A percentile compares a stretch with the other conserved stretches of the same genome.
These are phyloP conservation scores for Gossypium stocksii DNA, from an alignment of 345 rosid species.

Conservation along the genomic window DNA sequence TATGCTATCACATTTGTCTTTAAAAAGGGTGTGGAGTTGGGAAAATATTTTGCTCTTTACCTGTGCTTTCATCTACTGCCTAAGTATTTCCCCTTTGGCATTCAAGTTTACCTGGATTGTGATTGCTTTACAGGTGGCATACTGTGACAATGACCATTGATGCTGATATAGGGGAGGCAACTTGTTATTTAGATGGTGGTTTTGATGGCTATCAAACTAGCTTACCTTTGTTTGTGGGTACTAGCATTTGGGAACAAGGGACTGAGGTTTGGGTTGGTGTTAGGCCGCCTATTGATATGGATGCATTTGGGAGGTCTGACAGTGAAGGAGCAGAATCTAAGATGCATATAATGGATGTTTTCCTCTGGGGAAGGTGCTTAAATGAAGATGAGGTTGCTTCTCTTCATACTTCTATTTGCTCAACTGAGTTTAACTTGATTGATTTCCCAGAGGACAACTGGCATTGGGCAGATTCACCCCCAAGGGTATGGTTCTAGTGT, in stretches of 20 bases:
- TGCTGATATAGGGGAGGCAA: constrained; percentile 91
- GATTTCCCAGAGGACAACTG: constrained; percentile 89
- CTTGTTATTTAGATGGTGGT: constrained; percentile 96
- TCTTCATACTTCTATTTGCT: constrained; percentile 74
- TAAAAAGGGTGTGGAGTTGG: neutral
- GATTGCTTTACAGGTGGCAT: constrained; percentile 76
- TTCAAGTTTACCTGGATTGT: neutral
- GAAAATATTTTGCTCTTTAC: neutral
- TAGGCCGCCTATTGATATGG: constrained; percentile 88
- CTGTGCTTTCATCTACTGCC: neutral
- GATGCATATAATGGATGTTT: constrained; percentile 99
- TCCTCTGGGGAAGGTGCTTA: constrained; percentile 96
- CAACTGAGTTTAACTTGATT: constrained; percentile 63
- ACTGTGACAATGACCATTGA: constrained; percentile 94
- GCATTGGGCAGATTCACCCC: constrained; percentile 98
- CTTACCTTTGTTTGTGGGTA: constrained; percentile 56
- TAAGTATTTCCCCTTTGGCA: neutral
- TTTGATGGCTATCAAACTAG: constrained; percentile 87
- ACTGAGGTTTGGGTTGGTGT: constrained; percentile 93
- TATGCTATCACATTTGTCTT: neutral
- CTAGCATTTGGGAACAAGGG: constrained; percentile 81
- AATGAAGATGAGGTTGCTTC: constrained; percentile 88
- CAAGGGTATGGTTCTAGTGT: constrained; percentile 58
- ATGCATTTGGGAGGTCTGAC: constrained; percentile 98
- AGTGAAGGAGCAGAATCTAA: constrained; percentile 98